Base-by-base conservation (phyloP, 306 rosid species). In the Rosa lucieae region DNA sequence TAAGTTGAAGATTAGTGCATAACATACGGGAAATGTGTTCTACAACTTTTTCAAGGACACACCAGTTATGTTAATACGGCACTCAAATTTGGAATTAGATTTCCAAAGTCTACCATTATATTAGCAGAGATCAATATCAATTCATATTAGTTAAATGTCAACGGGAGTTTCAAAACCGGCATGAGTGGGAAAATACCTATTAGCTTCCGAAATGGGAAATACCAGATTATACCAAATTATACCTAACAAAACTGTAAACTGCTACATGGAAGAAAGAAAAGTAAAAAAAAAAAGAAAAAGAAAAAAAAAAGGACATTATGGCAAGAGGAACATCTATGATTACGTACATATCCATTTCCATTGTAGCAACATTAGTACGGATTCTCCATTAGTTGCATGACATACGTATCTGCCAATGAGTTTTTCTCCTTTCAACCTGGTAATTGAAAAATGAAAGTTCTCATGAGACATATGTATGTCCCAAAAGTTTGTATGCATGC, bases 21-120 rank as follows among this genome's bases (percentile, higher is more conserved):
- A 17, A 15, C 71, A 17, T 66, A 18, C 18, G 29, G 72, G 49
- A 67, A 39, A 39, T 18, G 49, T 15, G 72, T 42, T 67, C 21
- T 2, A 37, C 15, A 62, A 35, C 23, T 37, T 66, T 66, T 32
- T 37, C 70, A 66, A 66, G 42, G 46, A 62, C n/a, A 2, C 70
- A 23, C 70, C 6, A 66, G 21, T 66, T 35, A 65, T 35, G 44
- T 65, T 65, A 65, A 35, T 32, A 15, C 37, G 70, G 46, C 70
- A 66, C 46, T 67, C 72, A 67, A 66, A 37, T 66, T 37, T 66
- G 23, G 12, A 3, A 40, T 40, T 67, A 67, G 72, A 8, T 18
- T 67, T 67, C 72, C 29, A 67, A 67, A 40, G 49, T 67, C 48
- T 67, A 67, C 72, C 48, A 39, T 9, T 42, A 17, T 39, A 23